phyloP scores from a whole-genome alignment of 106 monocot genomes.

The Xerophyta viscosa region DNA sequence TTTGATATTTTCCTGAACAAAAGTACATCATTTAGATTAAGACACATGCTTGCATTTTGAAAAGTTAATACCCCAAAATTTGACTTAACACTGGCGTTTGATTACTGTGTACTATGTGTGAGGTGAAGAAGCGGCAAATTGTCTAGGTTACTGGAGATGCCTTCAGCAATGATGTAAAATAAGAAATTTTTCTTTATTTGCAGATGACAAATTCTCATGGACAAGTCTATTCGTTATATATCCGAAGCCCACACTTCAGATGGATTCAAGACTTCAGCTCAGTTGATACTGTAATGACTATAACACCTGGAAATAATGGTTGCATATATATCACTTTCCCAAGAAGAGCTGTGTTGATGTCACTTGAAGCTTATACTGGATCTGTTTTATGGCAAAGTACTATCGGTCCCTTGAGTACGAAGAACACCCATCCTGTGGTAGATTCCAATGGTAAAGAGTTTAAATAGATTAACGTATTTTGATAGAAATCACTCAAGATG shows the following conservation, averaged over 20 bases:
- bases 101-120: no score
- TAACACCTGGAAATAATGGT: slow-evolving; percentile 78
- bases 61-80: no score
- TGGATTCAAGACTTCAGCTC: slow-evolving; percentile 80
- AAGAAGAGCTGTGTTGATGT: slow-evolving; percentile 40
- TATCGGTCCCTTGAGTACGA: slow-evolving; percentile 64
- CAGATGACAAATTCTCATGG: slow-evolving; percentile 82
- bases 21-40: no score
- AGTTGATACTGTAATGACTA: slow-evolving; percentile 36
- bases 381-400: slow-evolving; percentile 50
- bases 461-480: no score
- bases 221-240: slow-evolving; percentile 69
- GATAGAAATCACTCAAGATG: no score
- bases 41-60: no score
- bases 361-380: slow-evolving; percentile 72
- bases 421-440: slow-evolving; percentile 38
- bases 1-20: no score
- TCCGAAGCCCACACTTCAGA: slow-evolving; percentile 57
- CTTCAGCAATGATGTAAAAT: not conserved
- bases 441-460: slow-evolving; percentile 72
- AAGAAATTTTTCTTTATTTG: slow-evolving; percentile 3
- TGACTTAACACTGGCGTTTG: no score
- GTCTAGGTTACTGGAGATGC: no score
- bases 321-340: slow-evolving; percentile 58
- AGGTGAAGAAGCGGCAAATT: no score